Evolutionary conservation across 352 stramenopile genomes (phyloP).

Genomic region (Phytophthora vignae): DNA sequence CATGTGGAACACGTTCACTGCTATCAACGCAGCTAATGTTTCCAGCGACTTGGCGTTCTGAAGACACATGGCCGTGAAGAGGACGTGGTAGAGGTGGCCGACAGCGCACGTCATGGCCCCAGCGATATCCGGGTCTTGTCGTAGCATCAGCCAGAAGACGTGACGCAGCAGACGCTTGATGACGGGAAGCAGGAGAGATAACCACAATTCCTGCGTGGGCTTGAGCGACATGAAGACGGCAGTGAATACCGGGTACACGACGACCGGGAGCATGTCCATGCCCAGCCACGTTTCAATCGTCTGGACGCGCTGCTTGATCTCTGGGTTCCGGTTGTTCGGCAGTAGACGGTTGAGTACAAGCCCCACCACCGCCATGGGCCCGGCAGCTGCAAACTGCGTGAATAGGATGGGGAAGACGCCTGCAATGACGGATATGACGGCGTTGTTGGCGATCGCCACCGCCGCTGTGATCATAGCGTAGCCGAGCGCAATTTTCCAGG

Average conservation of each 20-base stretch:
- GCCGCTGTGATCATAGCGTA: slow-evolving; percentile 14
- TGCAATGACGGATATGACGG: slow-evolving; percentile 5
- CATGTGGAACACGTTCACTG: slow-evolving; percentile 32
- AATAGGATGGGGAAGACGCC: slow-evolving; percentile 45
- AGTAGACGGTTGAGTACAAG: slow-evolving; percentile 18
- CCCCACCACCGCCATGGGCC: slow-evolving; percentile 20
- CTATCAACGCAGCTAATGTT: slow-evolving; percentile 31
- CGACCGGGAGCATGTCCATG: slow-evolving; percentile 25
- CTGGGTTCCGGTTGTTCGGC: not conserved
- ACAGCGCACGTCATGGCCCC: slow-evolving; percentile 30
- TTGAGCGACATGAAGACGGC: slow-evolving; percentile 28
- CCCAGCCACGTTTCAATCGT: slow-evolving; percentile 13
- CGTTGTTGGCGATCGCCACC: slow-evolving; percentile 23
- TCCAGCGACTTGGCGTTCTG: slow-evolving; percentile 48
- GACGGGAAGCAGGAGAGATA: slow-evolving; percentile 39
- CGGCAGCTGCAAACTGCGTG: slow-evolving; percentile 22
- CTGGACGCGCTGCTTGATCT: not conserved
- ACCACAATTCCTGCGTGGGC: slow-evolving; percentile 21
- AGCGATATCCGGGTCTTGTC: slow-evolving; percentile 36
- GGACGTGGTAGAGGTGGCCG: slow-evolving; percentile 45
- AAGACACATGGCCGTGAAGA: slow-evolving; percentile 48
- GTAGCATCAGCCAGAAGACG: slow-evolving; percentile 1
- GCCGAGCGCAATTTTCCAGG: slow-evolving; percentile 16
- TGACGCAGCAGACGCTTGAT: slow-evolving; percentile 37
- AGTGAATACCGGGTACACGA: slow-evolving; percentile 43